Base-by-base conservation (phyloP, 352 stramenopile species). In the Globisporangium cylindrosporum region DNA sequence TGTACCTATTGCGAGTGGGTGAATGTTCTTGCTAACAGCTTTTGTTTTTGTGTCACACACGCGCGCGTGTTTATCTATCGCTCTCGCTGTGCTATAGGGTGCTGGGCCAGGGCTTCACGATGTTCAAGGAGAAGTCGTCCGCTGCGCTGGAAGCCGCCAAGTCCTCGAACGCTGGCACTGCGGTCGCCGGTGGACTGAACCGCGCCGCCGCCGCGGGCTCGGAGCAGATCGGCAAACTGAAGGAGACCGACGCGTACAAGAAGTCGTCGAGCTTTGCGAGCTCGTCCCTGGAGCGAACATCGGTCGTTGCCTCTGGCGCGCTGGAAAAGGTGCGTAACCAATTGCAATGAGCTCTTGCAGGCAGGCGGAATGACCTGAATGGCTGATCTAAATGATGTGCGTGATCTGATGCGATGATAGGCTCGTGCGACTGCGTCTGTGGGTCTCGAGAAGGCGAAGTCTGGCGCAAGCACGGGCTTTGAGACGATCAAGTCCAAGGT, bases 191-290 rank as follows among this genome's bases (percentile, higher is more conserved):
- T 14, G 86, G 88, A 14, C 46, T 93, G 56, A 92, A 78, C 70
- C 83, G 68, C 20, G 88, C 83, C 20, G 83, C 84, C 3, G 78
- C 73, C 2, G 86, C 80, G 22, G 78, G 83, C 18, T 91, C 88
- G 61, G 85, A 93, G 71, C 79, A 88, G 71, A 86, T 93, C 41
- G 81, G 68, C 66, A 94, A 93, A 74, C 74, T 96, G 4, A 92
- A 92, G 71, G 86, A 91, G 62, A 91, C 88, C 32, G 88, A 92
- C 7, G 85, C 86, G 34, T 96, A 90, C 79, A 96, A 96, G 73
- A 92, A 89, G 70, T 90, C 83, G 22, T 86, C 83, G 12, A 82
- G 68, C 27, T 73, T 89, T 8, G 85, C 85, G 14, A 88, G 80
- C 59, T 75, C 75, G 20, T 74, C 75, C 32, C 85, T 85, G 59